These are phyloP conservation scores for Dalechampia spathulata DNA, from an alignment of 441 rosid genomes.

Conservation along the genomic window DNA sequence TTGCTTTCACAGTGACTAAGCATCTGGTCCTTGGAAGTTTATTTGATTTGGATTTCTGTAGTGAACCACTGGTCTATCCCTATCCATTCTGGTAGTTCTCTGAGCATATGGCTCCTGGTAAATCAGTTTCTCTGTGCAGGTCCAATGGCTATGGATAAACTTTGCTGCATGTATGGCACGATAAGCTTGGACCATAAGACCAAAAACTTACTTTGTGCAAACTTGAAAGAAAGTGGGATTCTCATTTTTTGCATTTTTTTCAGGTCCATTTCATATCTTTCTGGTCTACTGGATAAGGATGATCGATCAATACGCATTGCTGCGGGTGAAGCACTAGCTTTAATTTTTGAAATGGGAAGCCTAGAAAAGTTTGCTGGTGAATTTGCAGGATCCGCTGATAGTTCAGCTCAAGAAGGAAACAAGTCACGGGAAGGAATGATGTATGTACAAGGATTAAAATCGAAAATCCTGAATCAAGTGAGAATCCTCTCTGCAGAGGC, in stretches of 20 bases:
- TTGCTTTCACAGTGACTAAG: no score
- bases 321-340: conserved; percentile 88
- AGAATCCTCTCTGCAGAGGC: conserved; percentile 80
- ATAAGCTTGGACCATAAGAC: no score
- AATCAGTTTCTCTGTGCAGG: no score
- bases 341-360: conserved; percentile 67
- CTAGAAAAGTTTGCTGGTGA: conserved; percentile 77
- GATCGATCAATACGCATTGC: conserved; percentile 90
- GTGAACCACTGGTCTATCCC: no score
- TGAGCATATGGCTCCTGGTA: no score
- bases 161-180: no score
- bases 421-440: conserved; percentile 38
- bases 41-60: no score
- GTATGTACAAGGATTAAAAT: conserved; percentile 61
- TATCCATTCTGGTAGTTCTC: no score
- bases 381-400: no score
- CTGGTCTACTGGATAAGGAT: conserved; percentile 71
- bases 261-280: conserved; percentile 72
- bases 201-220: no score
- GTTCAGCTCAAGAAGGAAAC: conserved; percentile 43
- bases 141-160: no score
- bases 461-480: conserved; percentile 63
- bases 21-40: no score
- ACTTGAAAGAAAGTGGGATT: background rate
- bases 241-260: conserved; percentile 22